Conservation (phyloP, 352 stramenopile species). For the Phytophthora brassicae region DNA sequence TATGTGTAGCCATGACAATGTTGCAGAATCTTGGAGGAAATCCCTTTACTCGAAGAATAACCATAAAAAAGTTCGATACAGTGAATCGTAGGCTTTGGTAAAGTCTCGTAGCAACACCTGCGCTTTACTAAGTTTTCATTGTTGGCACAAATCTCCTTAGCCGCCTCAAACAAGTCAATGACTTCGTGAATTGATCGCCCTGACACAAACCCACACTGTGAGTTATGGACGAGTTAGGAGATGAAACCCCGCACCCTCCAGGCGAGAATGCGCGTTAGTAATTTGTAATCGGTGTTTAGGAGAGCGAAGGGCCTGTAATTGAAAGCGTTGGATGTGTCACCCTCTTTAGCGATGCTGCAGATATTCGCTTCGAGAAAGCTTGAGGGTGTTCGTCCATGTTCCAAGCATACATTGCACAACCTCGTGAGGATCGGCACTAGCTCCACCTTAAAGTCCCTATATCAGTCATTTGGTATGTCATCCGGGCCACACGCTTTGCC, state of each 20-base stretch:
- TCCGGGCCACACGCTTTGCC: constrained; percentile 3
- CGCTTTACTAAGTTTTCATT: neutral
- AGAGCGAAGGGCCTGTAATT: constrained; percentile 5
- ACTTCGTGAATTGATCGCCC: constrained; percentile 5
- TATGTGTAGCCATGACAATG: neutral
- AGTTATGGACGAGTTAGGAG: neutral
- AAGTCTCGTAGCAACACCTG: constrained; percentile 8
- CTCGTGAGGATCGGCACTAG: neutral
- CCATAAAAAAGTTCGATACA: constrained; percentile 4
- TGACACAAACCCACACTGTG: constrained; percentile 5
- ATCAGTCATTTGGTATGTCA: neutral
- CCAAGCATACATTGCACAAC: neutral
- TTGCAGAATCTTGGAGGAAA: constrained; percentile 2
- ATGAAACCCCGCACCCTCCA: neutral
- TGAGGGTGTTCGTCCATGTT: neutral
- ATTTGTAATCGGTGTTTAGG: constrained; percentile 8
- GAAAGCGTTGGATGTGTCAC: neutral
- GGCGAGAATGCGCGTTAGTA: constrained; percentile 5
- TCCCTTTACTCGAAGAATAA: neutral
- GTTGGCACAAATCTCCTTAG: neutral
- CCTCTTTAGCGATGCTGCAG: constrained; percentile 7
- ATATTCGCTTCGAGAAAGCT: neutral
- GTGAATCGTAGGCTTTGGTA: constrained; percentile 8
- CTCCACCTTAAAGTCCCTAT: neutral
- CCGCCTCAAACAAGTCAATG: constrained; percentile 3